These are phyloP conservation scores for Suillus variegatus DNA, from an alignment of 768 basidiomycete genomes.

Conservation along the genomic window DNA sequence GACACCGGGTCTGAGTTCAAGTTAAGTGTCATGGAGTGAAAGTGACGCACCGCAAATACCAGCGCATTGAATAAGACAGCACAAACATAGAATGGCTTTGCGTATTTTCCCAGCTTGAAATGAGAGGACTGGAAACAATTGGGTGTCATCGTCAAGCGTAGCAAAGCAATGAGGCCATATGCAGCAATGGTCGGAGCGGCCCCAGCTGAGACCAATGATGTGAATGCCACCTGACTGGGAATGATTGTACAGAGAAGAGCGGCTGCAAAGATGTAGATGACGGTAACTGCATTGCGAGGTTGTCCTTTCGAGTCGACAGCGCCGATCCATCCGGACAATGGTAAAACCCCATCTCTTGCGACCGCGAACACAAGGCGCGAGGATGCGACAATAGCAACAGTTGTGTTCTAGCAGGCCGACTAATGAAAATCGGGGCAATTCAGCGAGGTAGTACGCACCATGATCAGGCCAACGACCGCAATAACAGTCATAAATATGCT, in stretches of 20 bases:
- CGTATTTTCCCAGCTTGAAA: conserved; percentile 69
- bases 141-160: conserved; percentile 79
- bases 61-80: conserved; percentile 73
- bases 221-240: conserved; percentile 90
- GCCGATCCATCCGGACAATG: conserved; percentile 82
- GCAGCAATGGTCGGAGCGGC: conserved; percentile 86
- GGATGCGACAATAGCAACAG: conserved; percentile 83
- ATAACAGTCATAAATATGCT: conserved; percentile 88
- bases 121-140: conserved; percentile 70
- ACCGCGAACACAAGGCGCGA: conserved; percentile 90
- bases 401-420: conserved; percentile 65
- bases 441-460: conserved; percentile 49
- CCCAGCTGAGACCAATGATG: conserved; percentile 85
- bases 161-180: conserved; percentile 77
- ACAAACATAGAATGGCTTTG: conserved; percentile 67
- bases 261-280: conserved; percentile 81
- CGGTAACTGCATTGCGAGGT: conserved; percentile 82
- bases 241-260: conserved; percentile 82
- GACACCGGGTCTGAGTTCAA: conserved; percentile 13
- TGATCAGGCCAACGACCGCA: conserved; percentile 80
- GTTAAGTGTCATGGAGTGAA: conserved; percentile 1
- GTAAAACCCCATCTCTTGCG: conserved; percentile 91
- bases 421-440: neutral
- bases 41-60: conserved; percentile 65
- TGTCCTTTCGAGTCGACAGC: conserved; percentile 69